phyloP scores from a whole-genome alignment of 345 rosid genomes.

The Hibiscus syriacus region DNA sequence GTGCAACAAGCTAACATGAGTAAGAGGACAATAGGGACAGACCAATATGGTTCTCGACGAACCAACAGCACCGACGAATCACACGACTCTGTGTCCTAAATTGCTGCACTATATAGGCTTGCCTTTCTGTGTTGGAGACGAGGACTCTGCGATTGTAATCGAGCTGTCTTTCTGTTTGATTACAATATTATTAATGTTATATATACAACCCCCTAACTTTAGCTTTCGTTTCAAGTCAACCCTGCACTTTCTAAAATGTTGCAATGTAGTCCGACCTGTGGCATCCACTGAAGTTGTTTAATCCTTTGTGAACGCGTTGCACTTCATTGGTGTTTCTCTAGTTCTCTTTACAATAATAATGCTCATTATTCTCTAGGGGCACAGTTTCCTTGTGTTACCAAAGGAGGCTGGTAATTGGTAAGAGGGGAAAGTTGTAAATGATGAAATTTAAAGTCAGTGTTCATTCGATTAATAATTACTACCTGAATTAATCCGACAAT shows the following conservation, averaged over 20 bases:
- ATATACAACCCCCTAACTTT: neutral
- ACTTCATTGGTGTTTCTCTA: too few relatives aligned
- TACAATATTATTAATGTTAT: neutral
- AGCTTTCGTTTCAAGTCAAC: neutral
- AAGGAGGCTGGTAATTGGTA: too few relatives aligned
- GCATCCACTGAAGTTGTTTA: neutral
- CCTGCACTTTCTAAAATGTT: neutral
- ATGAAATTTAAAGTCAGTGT: too few relatives aligned
- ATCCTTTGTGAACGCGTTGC: neutral
- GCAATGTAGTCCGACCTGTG: neutral
- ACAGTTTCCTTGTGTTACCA: too few relatives aligned
- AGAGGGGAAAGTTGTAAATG: too few relatives aligned
- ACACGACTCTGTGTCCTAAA: constrained; percentile 45
- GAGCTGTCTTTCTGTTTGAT: neutral
- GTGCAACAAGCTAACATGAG: constrained; percentile 99
- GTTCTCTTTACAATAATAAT: too few relatives aligned
- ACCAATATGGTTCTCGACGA: constrained; percentile 37
- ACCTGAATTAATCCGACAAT: too few relatives aligned
- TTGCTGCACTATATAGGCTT: neutral
- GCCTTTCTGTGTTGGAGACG: neutral
- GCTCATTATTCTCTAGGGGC: too few relatives aligned
- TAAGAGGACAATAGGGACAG: constrained; percentile 71
- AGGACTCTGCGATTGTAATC: neutral
- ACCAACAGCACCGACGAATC: constrained; percentile 23
- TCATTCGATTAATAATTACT: too few relatives aligned